These are phyloP conservation scores for Aspergillaceae sp. DNA, from an alignment of 2,329 filamentous ascomycete genomes.

Conservation along the genomic window DNA sequence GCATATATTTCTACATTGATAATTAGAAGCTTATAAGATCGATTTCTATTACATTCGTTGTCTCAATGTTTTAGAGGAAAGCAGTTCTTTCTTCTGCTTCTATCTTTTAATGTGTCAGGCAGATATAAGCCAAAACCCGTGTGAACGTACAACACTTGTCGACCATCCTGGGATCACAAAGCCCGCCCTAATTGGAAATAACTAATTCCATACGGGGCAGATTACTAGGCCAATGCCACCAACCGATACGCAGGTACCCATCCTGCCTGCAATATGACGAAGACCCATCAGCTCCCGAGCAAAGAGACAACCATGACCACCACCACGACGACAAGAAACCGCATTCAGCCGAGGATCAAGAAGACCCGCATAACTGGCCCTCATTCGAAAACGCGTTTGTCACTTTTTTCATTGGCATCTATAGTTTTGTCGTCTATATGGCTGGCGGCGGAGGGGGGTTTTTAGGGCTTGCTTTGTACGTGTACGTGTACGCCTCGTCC, in stretches of 20 bases:
- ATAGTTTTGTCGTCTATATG: slow-evolving; percentile 27
- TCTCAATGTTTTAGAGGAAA: no score
- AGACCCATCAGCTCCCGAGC: neutral
- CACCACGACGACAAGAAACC: neutral
- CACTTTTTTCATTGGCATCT: slow-evolving; percentile 12
- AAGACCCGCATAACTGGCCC: slow-evolving; percentile 20
- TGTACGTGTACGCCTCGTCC: no score
- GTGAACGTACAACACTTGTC: no score
- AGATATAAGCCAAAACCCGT: no score
- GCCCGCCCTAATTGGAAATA: neutral
- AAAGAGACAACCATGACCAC: neutral
- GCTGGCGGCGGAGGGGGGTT: slow-evolving; percentile 2
- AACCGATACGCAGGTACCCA: neutral
- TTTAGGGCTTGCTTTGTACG: no score
- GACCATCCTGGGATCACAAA: no score
- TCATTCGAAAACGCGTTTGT: slow-evolving; percentile 17
- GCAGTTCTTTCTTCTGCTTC: no score
- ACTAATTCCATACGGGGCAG: neutral
- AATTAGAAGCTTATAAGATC: no score
- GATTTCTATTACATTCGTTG: no score
- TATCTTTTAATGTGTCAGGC: no score
- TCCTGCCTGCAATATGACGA: neutral
- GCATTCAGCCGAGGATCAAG: slow-evolving; percentile 4
- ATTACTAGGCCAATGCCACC: neutral
- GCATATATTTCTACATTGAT: no score